Conservation (phyloP, 2,329 filamentous ascomycete species). For the Chaetothyriales sp. region DNA sequence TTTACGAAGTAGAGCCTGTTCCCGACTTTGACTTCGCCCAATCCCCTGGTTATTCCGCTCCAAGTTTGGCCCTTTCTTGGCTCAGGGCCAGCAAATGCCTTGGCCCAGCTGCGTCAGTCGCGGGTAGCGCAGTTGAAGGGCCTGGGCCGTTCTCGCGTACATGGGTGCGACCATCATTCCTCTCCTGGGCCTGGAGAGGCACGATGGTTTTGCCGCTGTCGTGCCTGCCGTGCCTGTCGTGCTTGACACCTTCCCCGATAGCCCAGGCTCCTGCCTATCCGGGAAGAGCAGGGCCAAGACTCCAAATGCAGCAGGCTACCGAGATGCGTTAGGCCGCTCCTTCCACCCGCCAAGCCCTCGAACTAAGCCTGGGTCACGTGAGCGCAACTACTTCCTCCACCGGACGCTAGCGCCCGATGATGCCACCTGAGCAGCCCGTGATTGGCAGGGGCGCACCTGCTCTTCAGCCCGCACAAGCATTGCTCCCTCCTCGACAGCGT, state of each 20-base stretch:
- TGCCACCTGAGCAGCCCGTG: neutral
- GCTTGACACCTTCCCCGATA: neutral
- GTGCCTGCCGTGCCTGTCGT: neutral
- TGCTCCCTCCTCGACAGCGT: neutral
- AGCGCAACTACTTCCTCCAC: neutral
- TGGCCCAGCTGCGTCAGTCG: too few relatives aligned
- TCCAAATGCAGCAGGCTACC: neutral
- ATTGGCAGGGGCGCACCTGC: neutral
- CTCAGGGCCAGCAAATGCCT: too few relatives aligned
- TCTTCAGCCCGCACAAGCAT: neutral
- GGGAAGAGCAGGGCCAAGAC: neutral
- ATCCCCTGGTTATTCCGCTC: neutral
- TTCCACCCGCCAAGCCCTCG: neutral
- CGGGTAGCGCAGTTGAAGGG: too few relatives aligned
- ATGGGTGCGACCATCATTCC: neutral
- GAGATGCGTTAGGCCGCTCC: too few relatives aligned
- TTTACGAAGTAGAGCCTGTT: neutral
- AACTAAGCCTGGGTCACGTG: neutral
- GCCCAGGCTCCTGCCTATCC: neutral
- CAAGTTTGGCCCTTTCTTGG: neutral
- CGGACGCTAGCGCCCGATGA: neutral
- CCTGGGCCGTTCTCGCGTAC: too few relatives aligned
- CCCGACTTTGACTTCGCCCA: neutral
- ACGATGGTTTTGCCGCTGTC: neutral
- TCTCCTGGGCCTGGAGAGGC: neutral